These are phyloP conservation scores for Pseudogymnoascus sp. DNA, from an alignment of 2,329 filamentous ascomycete species.

Conservation along the genomic window DNA sequence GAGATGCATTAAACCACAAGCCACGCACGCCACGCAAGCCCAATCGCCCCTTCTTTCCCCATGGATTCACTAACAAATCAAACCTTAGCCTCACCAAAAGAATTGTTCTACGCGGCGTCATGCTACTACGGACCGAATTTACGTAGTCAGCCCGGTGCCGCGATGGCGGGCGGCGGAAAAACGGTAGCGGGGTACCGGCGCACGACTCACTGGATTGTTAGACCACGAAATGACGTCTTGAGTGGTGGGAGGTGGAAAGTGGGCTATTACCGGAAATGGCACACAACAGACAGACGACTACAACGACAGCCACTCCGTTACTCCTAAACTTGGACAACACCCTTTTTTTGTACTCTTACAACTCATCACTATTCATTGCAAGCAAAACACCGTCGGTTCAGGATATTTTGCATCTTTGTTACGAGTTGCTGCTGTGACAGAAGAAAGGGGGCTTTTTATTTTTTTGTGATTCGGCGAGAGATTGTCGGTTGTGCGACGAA, in stretches of 20 bases:
- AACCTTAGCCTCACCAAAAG: background rate
- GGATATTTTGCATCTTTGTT: background rate
- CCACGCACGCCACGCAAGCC: background rate
- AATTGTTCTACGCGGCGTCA: background rate
- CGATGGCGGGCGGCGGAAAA: background rate
- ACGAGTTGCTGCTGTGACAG: background rate
- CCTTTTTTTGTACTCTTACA: background rate
- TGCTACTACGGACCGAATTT: background rate
- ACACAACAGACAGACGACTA: background rate
- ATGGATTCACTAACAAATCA: background rate
- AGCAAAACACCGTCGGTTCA: background rate
- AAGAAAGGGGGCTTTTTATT: background rate
- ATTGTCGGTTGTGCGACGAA: slow-evolving; percentile 7
- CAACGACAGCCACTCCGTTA: background rate
- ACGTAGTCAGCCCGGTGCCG: background rate
- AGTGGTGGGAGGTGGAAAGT: slow-evolving; percentile 8
- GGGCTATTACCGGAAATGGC: slow-evolving; percentile 8
- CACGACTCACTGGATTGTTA: background rate
- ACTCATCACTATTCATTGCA: background rate
- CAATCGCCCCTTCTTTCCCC: background rate
- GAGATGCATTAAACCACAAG: background rate
- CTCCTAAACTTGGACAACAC: background rate
- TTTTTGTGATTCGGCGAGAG: background rate
- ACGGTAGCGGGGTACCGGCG: background rate
- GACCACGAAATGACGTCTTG: slow-evolving; percentile 1